Base-by-base conservation (phyloP, 2,329 filamentous ascomycete species). In the Alternaria alternata region DNA sequence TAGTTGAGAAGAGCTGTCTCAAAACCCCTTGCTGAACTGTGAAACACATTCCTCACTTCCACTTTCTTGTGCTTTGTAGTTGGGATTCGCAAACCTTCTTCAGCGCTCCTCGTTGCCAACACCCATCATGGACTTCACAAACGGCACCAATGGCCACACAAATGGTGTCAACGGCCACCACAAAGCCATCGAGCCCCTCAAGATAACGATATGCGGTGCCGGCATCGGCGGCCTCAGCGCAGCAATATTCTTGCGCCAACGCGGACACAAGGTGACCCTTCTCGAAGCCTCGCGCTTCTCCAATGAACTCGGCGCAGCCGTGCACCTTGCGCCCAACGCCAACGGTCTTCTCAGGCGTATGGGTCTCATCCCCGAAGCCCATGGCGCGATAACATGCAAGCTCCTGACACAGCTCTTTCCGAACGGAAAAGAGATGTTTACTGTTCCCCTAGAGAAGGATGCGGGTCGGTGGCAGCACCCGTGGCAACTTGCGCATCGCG, bases 311-410 rank as follows among this genome's bases (percentile, higher is more conserved):
- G 88, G 87, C 0, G 87, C 88, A 3, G 87, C 87, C 0, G 82
- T 90, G n/a, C 87, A 89, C 67, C 71, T 90, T 5, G 83, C 85
- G 0, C 87, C 88, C 0, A 91, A 90, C 66, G 79, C 83, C 3
- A 88, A 88, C 71, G 85, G 86, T 0, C 74, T 89, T 3, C 76
- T 90, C 4, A 73, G 75, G 11, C 75, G 81, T 32, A 72, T 84
- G 49, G 82, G 83, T 0, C 64, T 85, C 1, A 72, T 75, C 49
- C 76, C 80, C 0, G 77, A 80, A 55, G 70, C 72, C 0, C 78
- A 78, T 42, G 81, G 81, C 2, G 79, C 82, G 1, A 66, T 76
- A 54, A 44, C 41, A 5, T 65, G 63, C 48, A 44, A 41, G 56
- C 57, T 74, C 62, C 16, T 78, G 20, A 78, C 76, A 0, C 81